A percentile compares a stretch with the other conserved stretches of the same genome.
Conservation (phyloP, 2,329 filamentous ascomycete species). For the Xylariaceae sp. region DNA sequence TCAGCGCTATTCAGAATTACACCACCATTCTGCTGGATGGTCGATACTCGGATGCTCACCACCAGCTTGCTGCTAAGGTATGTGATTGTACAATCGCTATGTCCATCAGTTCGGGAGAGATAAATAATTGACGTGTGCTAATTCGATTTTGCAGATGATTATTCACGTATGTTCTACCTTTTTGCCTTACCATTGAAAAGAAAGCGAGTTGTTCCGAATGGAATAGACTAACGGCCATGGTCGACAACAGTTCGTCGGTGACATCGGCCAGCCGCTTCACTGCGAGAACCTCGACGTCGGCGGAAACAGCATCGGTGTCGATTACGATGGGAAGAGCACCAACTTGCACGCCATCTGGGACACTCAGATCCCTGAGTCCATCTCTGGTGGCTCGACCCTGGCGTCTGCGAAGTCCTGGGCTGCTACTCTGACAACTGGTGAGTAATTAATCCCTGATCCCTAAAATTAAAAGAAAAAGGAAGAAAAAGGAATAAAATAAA, state of each 20-base stretch:
- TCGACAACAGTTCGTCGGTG: conserved; percentile 41
- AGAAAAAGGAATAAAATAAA: too few species aligned
- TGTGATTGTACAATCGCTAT: neutral
- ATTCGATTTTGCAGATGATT: conserved; percentile 24
- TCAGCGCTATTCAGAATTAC: conserved; percentile 46
- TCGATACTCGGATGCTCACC: conserved; percentile 25
- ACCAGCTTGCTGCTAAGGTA: conserved; percentile 37
- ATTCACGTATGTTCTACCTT: conserved; percentile 27
- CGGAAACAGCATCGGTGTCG: conserved; percentile 52
- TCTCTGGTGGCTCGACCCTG: conserved; percentile 34
- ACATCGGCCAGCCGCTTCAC: conserved; percentile 52
- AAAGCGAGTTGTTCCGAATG: neutral
- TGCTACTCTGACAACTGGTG: conserved; percentile 31
- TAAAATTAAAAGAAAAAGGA: too few species aligned
- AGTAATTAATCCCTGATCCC: neutral
- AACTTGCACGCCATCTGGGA: conserved; percentile 61
- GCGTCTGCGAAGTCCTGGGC: conserved; percentile 38
- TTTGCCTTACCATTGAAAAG: neutral
- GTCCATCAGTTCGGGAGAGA: neutral
- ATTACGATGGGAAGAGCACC: conserved; percentile 44
- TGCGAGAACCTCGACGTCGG: conserved; percentile 47
- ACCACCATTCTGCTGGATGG: conserved; percentile 28
- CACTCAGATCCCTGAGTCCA: conserved; percentile 48
- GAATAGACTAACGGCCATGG: neutral
- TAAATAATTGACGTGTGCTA: conserved; percentile 3